These are phyloP conservation scores for Cavenderia fasciculata DNA, from an alignment of 78 protist species.

Conservation along the genomic window DNA sequence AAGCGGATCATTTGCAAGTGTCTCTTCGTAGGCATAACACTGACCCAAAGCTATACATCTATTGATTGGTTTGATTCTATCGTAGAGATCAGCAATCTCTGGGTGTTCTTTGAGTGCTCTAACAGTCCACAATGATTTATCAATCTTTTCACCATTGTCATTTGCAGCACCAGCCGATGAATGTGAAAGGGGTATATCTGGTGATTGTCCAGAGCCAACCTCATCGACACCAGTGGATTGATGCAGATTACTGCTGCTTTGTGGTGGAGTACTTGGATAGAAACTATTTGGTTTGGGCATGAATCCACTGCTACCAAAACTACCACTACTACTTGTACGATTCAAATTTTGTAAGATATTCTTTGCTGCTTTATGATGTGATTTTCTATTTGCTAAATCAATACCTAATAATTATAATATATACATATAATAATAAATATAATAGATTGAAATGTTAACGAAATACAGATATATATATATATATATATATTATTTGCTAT, in stretches of 20 bases:
- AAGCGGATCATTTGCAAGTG: constrained; percentile 48
- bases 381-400: not conserved
- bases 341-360: not conserved
- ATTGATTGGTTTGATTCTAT: constrained; percentile 51
- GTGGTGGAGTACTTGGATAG: not conserved
- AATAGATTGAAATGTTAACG: not conserved
- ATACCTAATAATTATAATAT: not conserved
- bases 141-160: constrained; percentile 23
- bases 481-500: not conserved
- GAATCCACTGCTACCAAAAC: not conserved
- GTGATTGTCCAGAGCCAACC: not conserved
- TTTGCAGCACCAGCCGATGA: not conserved
- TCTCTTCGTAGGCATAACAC: constrained; percentile 60
- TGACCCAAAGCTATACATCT: constrained; percentile 57
- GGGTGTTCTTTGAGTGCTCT: constrained; percentile 74
- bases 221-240: not conserved
- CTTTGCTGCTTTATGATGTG: not conserved
- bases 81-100: constrained; percentile 50
- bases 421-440: not conserved
- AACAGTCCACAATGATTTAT: constrained; percentile 67
- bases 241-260: not conserved
- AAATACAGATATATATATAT: not conserved
- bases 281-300: not conserved
- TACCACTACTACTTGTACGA: not conserved
- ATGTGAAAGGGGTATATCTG: constrained; percentile 35